Base-by-base conservation (phyloP, 1,284 basidiomycete genomes). In the Ceratobasidium papillatum region DNA sequence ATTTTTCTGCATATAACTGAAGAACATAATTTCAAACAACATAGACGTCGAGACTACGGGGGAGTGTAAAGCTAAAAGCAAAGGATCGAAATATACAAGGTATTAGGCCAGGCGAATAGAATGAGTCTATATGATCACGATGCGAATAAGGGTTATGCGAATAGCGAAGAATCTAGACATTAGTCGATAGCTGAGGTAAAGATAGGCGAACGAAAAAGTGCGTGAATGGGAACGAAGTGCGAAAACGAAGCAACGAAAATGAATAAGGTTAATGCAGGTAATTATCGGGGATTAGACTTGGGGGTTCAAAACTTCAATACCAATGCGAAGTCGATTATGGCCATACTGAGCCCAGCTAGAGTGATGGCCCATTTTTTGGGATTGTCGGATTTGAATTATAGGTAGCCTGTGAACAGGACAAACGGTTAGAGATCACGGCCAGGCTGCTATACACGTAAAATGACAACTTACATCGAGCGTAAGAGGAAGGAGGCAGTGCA, bases 401-500 rank as follows among this genome's bases (percentile, higher is more conserved):
- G 66, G 47, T 71, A 71, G 66, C 66, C 66, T 71, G 25, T 9
- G 38, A 7, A 8, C 25, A 43, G 41, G 30, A 59, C 27, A 38
- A 59, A 58, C 25, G 19, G 66, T 59, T 3, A 58, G 41, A 11
- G 30, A 58, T 5, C 52, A 47, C 22, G 71, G 66, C 12, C 25
- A 22, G 52, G 38, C 2, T 30, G 51, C 25, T 22, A 54, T n/a
- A 66, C 71, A 34, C 38, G 52, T 59, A 34, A 73, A 45, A 63
- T 36, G 38, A 93, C 93, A 81, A 54, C 66, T 54, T 71, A 71
- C 91, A 93, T 78, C 91, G 87, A 63, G 92, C 92, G 81, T 91
- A 94, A 7, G 88, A 88, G 80, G 88, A 89, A 0, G 93, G 92
- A 43, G 93, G 92, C 62, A 94, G 86, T 72, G 85, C 85, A 76